Evolutionary conservation across 768 basidiomycete species (phyloP), one percentile per base, ranked within the genome.

Genomic region (Termitomyces sp.): DNA sequence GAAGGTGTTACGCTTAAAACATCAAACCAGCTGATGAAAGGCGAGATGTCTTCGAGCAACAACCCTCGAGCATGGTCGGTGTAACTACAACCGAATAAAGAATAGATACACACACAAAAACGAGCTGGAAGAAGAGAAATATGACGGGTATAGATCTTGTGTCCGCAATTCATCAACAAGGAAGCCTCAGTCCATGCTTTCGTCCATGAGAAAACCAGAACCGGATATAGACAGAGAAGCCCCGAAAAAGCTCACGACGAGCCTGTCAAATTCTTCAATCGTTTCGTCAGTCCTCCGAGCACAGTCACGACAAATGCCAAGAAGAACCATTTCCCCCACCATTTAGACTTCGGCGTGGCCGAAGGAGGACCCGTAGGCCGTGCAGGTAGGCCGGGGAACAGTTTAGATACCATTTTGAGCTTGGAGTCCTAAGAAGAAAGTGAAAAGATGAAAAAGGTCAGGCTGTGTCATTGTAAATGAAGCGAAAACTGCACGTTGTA

Each of bases 261-360:
- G 53, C 61, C 45, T 33, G 14, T 48, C 51, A 35, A n/a, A 5
- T 42, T 73, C 73, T 75, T 73, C 53, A 63, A 58, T 61, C 69
- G 63, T 65, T 70, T 75, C 45, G 74, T 77, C 72, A 82, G 75
- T 59, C 72, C 70, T 60, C 74, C 76, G 56, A 75, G 72, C 58
- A 77, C 57, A 57, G 75, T 77, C 57, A 77, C 60, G 55, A 72
- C 74, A 56, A 82, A 66, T 47, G 79, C 77, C 64, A 82, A 61
- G 62, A 81, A 63, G 60, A 78, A 77, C 78, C 80, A 81, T 72
- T 77, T 74, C 42, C 72, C 67, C 73, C 75, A 77, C 70, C 74
- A 71, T 65, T 64, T 61, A 56, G 63, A 64, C 24, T 55, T 58
- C 35, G 53, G 57, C 20, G 47, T 59, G 22, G 54, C 59, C 13